Base-by-base conservation (phyloP, 2,329 filamentous ascomycete genomes). In the Paecilomyces sp. region DNA sequence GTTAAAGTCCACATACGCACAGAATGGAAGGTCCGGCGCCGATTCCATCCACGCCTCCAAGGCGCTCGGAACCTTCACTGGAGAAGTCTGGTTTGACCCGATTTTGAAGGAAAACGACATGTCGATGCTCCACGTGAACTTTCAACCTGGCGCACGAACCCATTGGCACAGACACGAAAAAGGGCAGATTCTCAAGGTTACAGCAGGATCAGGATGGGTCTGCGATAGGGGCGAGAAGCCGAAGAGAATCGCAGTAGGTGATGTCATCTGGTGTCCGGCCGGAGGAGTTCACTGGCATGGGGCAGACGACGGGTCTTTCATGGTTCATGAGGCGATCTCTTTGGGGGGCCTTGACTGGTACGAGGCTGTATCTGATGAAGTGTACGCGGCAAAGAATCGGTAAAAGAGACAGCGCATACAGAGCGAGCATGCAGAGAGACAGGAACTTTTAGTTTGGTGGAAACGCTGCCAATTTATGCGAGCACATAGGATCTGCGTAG, bases 281-380 rank as follows among this genome's bases (percentile, higher is more conserved):
- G 75, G 76, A 1, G 78, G 76, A 52, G 74, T 68, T 53, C 78
- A 80, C 63, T 80, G 78, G 77, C 77, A 80, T 64, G 77, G 77
- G 3, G 77, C 74, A 2, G 77, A 75, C 50, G 72, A 73, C 15
- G 68, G 65, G 8, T 77, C 71, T 54, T 64, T 72, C 58, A 75
- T 79, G 77, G 69, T 71, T 55, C 77, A 79, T 67, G 65, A 70
- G 62, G 75, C 71, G 3, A 70, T 76, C 56, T 69, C 69, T 47
- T 62, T 73, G 33, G 76, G 76, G 2, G 70, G 72, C 60, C 77
- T 73, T 3, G 70, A 63, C 13, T 77, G 75, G 75, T 62, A 68
- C 31, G 70, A 74, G 1, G 68, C 71, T 58, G 71, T 77, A 1
- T 67, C 65, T 6, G 72, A 76, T 57, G 70, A 72, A 57, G 74